Evolutionary conservation across 345 rosid species (phyloP).

Genomic region (Eucalyptus sp.): DNA sequence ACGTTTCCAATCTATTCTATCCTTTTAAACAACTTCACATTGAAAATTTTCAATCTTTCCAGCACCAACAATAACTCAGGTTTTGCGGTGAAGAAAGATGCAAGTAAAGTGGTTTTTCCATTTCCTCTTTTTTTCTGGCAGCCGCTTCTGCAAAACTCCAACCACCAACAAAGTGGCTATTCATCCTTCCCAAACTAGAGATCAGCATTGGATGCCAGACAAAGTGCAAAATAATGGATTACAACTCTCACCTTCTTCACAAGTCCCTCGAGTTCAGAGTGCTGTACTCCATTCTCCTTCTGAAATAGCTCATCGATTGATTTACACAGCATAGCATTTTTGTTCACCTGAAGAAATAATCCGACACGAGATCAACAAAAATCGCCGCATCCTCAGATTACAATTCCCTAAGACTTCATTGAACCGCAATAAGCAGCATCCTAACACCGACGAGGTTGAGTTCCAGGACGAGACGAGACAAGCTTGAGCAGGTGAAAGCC

Average conservation of each 20-base stretch:
- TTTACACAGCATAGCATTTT: constrained; percentile 69
- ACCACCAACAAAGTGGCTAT: background rate
- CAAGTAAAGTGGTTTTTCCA: background rate
- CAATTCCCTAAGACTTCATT: background rate
- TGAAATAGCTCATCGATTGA: constrained; percentile 62
- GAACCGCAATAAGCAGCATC: background rate
- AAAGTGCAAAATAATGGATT: background rate
- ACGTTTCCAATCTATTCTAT: background rate
- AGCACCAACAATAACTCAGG: background rate
- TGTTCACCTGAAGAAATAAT: constrained; percentile 42
- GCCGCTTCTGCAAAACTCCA: background rate
- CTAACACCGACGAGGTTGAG: background rate
- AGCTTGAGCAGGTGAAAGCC: background rate
- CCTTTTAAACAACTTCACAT: background rate
- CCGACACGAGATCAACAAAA: background rate
- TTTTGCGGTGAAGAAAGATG: background rate
- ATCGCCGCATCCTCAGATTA: background rate
- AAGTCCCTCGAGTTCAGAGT: constrained; percentile 39
- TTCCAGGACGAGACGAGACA: fast-evolving
- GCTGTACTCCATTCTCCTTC: constrained; percentile 35
- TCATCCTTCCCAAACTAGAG: background rate
- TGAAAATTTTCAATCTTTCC: background rate
- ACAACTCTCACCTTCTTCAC: constrained; percentile 45
- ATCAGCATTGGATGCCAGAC: background rate
- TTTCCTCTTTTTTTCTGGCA: background rate